Evolutionary conservation across 805 yeast genomes (phyloP), one percentile per base, ranked within the genome.

Genomic region (Hanseniaspora guilliermondii): DNA sequence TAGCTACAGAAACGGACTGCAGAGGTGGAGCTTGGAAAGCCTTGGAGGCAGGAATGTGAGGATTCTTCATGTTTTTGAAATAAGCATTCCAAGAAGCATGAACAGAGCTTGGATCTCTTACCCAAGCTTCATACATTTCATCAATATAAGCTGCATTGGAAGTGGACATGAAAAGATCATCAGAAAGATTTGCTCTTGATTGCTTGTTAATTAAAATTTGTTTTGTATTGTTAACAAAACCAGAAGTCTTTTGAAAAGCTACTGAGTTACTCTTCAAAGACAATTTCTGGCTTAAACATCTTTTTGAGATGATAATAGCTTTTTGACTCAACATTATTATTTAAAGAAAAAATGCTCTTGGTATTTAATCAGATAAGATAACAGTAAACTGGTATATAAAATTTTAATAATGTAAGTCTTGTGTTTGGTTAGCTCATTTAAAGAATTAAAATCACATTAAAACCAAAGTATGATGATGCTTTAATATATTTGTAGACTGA

Each of bases 81-180:
- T 93, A 93, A 7, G 96, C 89, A 67, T 87, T 84, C 99, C 99
- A 93, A 24, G 97, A 89, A 40, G 82, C 83, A 69, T 93, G 99
- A 42, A 93, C 99, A 53, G 91, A 80, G 44, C 74, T 59, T 32
- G 97, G 98, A 68, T 93, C 98, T 60, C 79, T 70, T 64, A 80
- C 77, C 97, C 97, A 93, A 50, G 95, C 89, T 59, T 80, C 80
- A 71, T 88, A 93, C 99, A 93, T 93, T 74, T 93, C 97, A 70
- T 93, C 99, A 63, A 93, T 85, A 70, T 93, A 93, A 64, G 82
- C 81, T 59, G 96, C 93, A 70, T 86, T 86, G 67, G 81, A 80
- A 57, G 93, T 79, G 61, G 85, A 85, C 61, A 89, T 72, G 70
- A 93, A 93, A 41, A 80, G 76, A 71, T 93, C 98, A 9, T 63